phyloP scores from a whole-genome alignment of 2,329 filamentous ascomycete genomes.

The Akanthomyces lecanii region DNA sequence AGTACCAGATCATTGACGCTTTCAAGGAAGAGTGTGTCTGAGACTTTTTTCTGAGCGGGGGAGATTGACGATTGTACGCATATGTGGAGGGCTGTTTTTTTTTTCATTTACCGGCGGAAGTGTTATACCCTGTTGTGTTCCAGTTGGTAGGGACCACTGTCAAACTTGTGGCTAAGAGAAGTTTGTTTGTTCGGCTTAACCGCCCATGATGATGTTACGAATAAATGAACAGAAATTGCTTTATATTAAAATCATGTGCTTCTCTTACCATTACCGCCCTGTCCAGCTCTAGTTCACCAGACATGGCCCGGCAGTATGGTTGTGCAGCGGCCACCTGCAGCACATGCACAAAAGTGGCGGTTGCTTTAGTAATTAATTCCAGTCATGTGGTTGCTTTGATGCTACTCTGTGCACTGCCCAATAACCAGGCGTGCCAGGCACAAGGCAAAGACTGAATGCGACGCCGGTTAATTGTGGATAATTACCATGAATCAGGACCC shows the following conservation, averaged over 20 bases:
- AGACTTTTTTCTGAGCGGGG: neutral
- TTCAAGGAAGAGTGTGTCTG: constrained; percentile 36
- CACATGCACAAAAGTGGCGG: neutral
- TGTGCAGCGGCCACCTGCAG: neutral
- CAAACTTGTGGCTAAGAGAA: neutral
- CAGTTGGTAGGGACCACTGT: neutral
- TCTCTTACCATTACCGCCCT: neutral
- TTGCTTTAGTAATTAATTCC: neutral
- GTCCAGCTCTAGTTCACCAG: neutral
- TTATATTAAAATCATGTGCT: neutral
- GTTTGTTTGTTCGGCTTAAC: neutral
- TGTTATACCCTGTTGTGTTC: constrained; percentile 6
- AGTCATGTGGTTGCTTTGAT: neutral
- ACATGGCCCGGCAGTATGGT: neutral
- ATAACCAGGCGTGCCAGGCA: neutral
- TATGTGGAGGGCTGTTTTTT: neutral
- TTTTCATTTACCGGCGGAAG: constrained; percentile 3
- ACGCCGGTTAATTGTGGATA: constrained; percentile 2
- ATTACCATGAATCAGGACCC: constrained; percentile 12
- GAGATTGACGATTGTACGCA: neutral
- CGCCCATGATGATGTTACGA: neutral
- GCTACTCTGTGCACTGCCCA: neutral
- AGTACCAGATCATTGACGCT: constrained; percentile 54
- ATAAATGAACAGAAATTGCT: neutral
- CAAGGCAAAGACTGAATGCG: neutral